Conservation (phyloP, 345 rosid species). For the Crucihimalaya himalaica region DNA sequence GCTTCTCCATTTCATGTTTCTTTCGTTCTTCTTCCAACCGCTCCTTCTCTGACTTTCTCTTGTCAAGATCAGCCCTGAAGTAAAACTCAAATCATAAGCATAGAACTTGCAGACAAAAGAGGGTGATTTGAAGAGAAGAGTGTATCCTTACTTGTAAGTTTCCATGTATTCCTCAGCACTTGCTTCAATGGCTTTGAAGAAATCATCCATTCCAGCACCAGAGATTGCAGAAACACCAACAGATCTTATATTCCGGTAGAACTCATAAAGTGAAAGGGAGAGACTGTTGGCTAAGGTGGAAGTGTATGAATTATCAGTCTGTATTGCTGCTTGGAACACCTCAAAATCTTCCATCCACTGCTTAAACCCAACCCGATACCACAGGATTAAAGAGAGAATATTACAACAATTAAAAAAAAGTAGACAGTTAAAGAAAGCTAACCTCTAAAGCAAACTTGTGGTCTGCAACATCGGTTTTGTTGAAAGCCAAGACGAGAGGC, state of each 20-base stretch:
- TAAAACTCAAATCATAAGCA: not conserved
- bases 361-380: slow-evolving; percentile 10
- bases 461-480: slow-evolving; percentile 81
- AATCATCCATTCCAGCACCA: slow-evolving; percentile 76
- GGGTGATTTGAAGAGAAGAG: not conserved
- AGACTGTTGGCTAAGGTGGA: slow-evolving; percentile 75
- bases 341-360: slow-evolving; percentile 93
- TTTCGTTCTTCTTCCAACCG: slow-evolving; percentile 65
- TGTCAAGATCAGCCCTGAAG: slow-evolving; percentile 76
- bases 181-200: slow-evolving; percentile 70
- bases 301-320: slow-evolving; percentile 60
- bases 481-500: slow-evolving; percentile 79
- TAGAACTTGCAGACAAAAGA: not conserved
- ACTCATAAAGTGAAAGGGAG: slow-evolving; percentile 64
- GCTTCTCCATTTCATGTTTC: slow-evolving; percentile 60
- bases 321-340: slow-evolving; percentile 66
- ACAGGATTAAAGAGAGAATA: slow-evolving; percentile 13
- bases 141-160: slow-evolving; percentile 59
- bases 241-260: slow-evolving; percentile 64
- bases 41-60: slow-evolving; percentile 71
- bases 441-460: slow-evolving; percentile 88
- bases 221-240: slow-evolving; percentile 86
- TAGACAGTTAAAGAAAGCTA: not conserved
- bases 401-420: not conserved
- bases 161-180: slow-evolving; percentile 77